Percentiles rank a stretch among this genome's conserved stretches.
phyloP scores from a whole-genome alignment of 2,329 filamentous ascomycete species.

The Lachnellula arida region DNA sequence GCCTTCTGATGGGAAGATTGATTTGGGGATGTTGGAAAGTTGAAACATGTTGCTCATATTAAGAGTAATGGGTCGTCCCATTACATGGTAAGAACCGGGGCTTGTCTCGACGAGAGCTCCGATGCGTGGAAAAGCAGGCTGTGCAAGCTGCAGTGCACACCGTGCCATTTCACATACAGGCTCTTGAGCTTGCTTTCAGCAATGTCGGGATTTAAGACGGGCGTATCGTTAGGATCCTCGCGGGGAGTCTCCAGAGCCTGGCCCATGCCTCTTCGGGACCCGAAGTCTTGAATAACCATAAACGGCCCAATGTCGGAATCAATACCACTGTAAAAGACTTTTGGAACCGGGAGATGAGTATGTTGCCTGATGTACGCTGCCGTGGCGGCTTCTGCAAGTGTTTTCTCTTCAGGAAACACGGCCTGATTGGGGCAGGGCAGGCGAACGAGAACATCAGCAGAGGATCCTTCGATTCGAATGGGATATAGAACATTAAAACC shows the following conservation, averaged over 20 bases:
- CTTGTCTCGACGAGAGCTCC: slow-evolving; percentile 9
- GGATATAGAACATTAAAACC: slow-evolving; percentile 6
- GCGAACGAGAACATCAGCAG: slow-evolving; percentile 2
- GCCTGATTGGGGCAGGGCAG: slow-evolving; percentile 4
- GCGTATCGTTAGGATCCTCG: slow-evolving; percentile 17
- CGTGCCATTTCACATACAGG: slow-evolving; percentile 5
- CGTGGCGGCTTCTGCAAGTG: slow-evolving; percentile 1
- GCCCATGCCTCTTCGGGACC: slow-evolving; percentile 17
- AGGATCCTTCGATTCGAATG: slow-evolving; percentile 1
- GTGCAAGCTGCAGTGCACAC: slow-evolving; percentile 6
- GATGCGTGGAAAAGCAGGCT: slow-evolving; percentile 7
- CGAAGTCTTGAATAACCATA: neutral
- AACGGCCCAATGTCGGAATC: slow-evolving; percentile 1
- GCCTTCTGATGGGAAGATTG: slow-evolving; percentile 1
- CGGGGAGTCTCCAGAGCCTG: slow-evolving; percentile 18
- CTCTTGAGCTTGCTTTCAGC: neutral
- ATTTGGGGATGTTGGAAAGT: slow-evolving; percentile 4
- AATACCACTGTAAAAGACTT: neutral
- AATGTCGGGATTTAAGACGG: slow-evolving; percentile 5
- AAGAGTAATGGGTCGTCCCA: slow-evolving; percentile 8
- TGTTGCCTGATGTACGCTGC: slow-evolving; percentile 1
- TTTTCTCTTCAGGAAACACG: slow-evolving; percentile 5
- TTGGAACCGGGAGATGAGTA: slow-evolving; percentile 1
- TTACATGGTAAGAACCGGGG: slow-evolving; percentile 1
- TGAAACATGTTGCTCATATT: slow-evolving; percentile 14